phyloP scores from a whole-genome alignment of 208 protist genomes.

The Crithidia fasciculata region DNA sequence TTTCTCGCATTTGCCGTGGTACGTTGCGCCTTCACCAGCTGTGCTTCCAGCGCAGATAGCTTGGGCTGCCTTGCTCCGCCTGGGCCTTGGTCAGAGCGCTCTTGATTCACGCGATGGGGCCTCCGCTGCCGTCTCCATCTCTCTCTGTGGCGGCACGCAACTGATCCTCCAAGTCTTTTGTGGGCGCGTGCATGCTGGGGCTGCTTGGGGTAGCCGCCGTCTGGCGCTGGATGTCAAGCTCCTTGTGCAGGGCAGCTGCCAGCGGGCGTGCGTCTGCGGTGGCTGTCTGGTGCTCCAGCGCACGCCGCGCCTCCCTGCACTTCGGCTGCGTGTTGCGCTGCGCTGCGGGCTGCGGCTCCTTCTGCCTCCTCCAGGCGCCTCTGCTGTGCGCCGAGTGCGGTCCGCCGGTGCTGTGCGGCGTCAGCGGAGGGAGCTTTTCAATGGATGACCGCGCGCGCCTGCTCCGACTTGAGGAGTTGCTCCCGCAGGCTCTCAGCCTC shows the following conservation, averaged over 20 bases:
- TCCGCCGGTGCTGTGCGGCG: conserved; percentile 10
- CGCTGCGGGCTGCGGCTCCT: not conserved
- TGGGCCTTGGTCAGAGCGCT: not conserved
- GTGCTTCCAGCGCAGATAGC: not conserved
- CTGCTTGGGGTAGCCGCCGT: not conserved
- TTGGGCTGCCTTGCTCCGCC: not conserved
- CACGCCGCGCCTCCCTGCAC: not conserved
- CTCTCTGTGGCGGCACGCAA: not conserved
- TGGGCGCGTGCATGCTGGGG: not conserved
- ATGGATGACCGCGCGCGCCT: not conserved
- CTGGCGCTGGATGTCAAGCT: conserved; percentile 10
- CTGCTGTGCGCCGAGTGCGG: conserved; percentile 1
- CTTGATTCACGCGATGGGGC: not conserved
- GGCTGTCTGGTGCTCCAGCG: conserved; percentile 2
- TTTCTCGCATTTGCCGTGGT: not conserved
- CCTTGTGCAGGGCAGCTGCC: conserved; percentile 8
- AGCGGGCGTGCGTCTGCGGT: not conserved
- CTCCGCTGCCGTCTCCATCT: not conserved
- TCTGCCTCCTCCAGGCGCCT: not conserved
- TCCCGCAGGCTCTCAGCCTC: not conserved
- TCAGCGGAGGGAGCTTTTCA: not conserved
- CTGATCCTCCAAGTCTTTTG: not conserved
- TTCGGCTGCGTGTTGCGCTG: not conserved
- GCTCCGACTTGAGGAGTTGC: conserved; percentile 2
- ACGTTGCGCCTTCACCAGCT: not conserved